These are phyloP conservation scores for Grosmannia huntii DNA, from an alignment of 2,329 filamentous ascomycete species.

Conservation along the genomic window DNA sequence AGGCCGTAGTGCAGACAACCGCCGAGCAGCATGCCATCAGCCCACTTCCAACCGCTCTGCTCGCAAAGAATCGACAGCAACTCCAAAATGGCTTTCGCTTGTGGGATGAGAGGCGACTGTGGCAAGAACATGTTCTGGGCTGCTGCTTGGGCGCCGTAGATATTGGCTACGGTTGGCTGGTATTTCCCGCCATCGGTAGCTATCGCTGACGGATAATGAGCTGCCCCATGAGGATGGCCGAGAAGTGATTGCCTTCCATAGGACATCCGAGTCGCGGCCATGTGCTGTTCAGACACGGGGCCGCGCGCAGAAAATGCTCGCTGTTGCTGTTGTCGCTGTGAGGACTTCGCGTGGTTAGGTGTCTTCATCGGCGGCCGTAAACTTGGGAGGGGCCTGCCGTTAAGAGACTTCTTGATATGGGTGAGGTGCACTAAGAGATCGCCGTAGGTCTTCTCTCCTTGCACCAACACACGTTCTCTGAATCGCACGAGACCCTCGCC, in stretches of 20 bases:
- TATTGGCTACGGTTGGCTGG: conserved; percentile 6
- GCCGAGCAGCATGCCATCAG: conserved; percentile 81
- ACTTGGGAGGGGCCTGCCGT: conserved; percentile 24
- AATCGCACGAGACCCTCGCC: conserved; percentile 29
- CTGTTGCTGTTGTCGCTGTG: conserved; percentile 17
- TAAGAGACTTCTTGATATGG: conserved; percentile 38
- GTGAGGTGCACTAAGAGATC: conserved; percentile 56
- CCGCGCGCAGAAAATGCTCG: not conserved
- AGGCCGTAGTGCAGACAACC: conserved; percentile 88
- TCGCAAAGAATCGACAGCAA: conserved; percentile 64
- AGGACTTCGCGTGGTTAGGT: conserved; percentile 42
- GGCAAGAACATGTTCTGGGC: conserved; percentile 23
- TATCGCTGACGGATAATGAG: not conserved
- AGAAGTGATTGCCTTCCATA: not conserved
- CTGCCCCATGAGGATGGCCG: not conserved
- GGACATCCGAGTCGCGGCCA: not conserved
- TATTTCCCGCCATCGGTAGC: conserved; percentile 12
- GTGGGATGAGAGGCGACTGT: conserved; percentile 22
- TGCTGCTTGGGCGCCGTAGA: conserved; percentile 3
- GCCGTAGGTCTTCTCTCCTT: conserved; percentile 61
- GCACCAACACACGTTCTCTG: conserved; percentile 54
- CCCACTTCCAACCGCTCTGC: conserved; percentile 75
- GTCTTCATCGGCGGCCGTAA: conserved; percentile 31
- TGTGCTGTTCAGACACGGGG: not conserved
- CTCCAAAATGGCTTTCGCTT: conserved; percentile 55